phyloP scores from a whole-genome alignment of 208 protist genomes.

The Trypanosoma lewisi region DNA sequence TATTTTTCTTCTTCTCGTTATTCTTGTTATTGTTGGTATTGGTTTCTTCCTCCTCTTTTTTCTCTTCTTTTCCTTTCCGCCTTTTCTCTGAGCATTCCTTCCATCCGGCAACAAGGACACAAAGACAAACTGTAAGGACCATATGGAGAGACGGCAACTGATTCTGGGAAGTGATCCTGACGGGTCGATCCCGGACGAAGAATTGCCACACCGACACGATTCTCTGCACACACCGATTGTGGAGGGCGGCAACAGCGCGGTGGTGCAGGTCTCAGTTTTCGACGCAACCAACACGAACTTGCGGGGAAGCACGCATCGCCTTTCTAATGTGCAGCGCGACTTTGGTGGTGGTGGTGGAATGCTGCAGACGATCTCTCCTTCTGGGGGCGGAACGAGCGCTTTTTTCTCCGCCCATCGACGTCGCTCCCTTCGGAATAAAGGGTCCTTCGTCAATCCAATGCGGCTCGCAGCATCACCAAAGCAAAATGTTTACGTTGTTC shows the following conservation, averaged over 20 bases:
- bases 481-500: conserved; percentile 46
- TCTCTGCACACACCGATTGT: background rate
- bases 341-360: background rate
- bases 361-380: background rate
- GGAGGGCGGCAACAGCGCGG: background rate
- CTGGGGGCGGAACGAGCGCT: background rate
- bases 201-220: background rate
- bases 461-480: conserved; percentile 4
- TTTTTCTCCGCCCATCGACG: conserved; percentile 1
- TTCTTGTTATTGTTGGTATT: too few species aligned
- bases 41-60: too few species aligned
- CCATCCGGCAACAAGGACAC: background rate
- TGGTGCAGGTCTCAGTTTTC: background rate
- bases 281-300: background rate
- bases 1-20: too few species aligned
- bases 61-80: background rate
- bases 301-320: background rate
- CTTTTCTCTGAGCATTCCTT: too few species aligned
- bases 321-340: conserved; percentile 10
- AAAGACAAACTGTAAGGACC: background rate
- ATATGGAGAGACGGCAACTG: conserved; percentile 15
- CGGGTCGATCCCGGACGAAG: conserved; percentile 6
- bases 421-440: conserved; percentile 9
- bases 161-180: background rate
- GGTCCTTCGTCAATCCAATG: background rate